Percentiles rank a stretch among this genome's conserved stretches.
These are phyloP conservation scores for Termitomyces sp. DNA, from an alignment of 768 basidiomycete species.

Conservation along the genomic window DNA sequence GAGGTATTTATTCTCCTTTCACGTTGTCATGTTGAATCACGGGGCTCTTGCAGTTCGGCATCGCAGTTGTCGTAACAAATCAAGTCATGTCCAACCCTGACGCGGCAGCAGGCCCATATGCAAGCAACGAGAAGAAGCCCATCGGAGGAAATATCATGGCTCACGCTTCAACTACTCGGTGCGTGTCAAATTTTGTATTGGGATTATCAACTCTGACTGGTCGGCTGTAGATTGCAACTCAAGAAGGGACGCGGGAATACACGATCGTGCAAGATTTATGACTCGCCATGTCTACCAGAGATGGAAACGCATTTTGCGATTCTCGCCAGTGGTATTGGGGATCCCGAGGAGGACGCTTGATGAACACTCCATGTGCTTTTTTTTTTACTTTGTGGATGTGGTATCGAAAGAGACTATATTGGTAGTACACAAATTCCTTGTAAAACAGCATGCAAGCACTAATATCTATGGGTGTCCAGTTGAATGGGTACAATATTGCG, in stretches of 20 bases:
- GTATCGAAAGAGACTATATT: constrained; percentile 17
- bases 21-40: constrained; percentile 7
- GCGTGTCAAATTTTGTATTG: constrained; percentile 16
- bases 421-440: constrained; percentile 21
- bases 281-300: constrained; percentile 96
- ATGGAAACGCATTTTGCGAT: constrained; percentile 96
- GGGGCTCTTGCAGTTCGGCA: constrained; percentile 69
- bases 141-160: constrained; percentile 99
- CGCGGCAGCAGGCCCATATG: constrained; percentile 84
- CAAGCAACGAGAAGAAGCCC: constrained; percentile 93
- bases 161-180: constrained; percentile 97
- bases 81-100: constrained; percentile 99
- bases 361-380: neutral
- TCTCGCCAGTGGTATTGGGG: constrained; percentile 85
- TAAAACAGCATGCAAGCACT: constrained; percentile 22
- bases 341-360: constrained; percentile 84
- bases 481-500: constrained; percentile 40
- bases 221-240: constrained; percentile 65
- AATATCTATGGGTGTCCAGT: constrained; percentile 37
- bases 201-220: constrained; percentile 9
- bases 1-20: constrained; percentile 55
- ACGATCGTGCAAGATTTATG: constrained; percentile 95
- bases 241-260: constrained; percentile 91
- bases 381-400: neutral
- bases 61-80: constrained; percentile 96